A percentile compares a stretch with the other conserved stretches of the same genome.
Conservation (phyloP, 1,139 yeast species). For the Geotrichum citri-aurantii region DNA sequence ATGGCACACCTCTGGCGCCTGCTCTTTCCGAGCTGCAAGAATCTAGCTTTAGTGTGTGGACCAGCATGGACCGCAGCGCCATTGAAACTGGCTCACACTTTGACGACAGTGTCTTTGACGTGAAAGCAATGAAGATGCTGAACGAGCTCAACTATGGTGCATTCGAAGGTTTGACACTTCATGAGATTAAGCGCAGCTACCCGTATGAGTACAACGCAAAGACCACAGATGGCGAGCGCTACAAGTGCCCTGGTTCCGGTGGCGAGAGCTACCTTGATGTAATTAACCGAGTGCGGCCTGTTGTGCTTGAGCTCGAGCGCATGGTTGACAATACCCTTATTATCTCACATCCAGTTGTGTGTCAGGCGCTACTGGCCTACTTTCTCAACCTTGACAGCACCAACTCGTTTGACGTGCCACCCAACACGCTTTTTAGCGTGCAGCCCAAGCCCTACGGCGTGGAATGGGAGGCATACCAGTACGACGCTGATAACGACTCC, state of each 20-base stretch:
- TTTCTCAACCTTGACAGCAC: constrained; percentile 81
- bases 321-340: constrained; percentile 81
- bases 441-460: constrained; percentile 96
- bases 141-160: constrained; percentile 91
- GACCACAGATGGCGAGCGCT: constrained; percentile 65
- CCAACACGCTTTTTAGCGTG: constrained; percentile 81
- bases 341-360: constrained; percentile 84
- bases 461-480: constrained; percentile 83
- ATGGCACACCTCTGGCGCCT: constrained; percentile 26
- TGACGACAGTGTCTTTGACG: constrained; percentile 59
- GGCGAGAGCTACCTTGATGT: constrained; percentile 95
- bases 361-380: constrained; percentile 80
- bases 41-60: constrained; percentile 85
- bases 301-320: constrained; percentile 87
- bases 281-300: constrained; percentile 78
- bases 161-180: constrained; percentile 86
- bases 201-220: constrained; percentile 80
- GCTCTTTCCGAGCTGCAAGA: constrained; percentile 44
- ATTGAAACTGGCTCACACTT: constrained; percentile 73
- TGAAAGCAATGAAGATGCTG: constrained; percentile 87
- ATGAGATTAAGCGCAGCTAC: constrained; percentile 61
- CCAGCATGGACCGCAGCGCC: constrained; percentile 76
- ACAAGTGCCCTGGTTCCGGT: constrained; percentile 94
- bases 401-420: constrained; percentile 86
- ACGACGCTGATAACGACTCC: constrained; percentile 71